Conservation (phyloP, 2,329 filamentous ascomycete genomes). For the Spiromastix sp. region DNA sequence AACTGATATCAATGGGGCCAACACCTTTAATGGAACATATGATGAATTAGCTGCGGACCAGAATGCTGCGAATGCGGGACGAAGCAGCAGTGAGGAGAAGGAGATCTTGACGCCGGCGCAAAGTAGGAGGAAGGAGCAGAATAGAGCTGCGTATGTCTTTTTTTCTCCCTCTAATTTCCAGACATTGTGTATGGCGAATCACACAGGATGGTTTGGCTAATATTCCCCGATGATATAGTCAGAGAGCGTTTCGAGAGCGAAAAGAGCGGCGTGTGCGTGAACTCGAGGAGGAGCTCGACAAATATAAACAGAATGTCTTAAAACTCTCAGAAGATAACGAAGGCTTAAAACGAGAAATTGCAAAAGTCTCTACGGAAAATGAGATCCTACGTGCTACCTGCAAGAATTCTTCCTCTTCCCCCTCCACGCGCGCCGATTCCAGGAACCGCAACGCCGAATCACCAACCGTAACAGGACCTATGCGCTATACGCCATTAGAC, state of each 20-base stretch:
- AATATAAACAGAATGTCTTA: conserved; percentile 63
- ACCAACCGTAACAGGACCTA: conserved; percentile 52
- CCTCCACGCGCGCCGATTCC: conserved; percentile 18
- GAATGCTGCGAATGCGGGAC: conserved; percentile 20
- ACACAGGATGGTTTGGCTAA: neutral
- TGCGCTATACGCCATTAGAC: conserved; percentile 62
- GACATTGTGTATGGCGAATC: neutral
- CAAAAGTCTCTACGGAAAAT: conserved; percentile 80
- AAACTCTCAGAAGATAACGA: conserved; percentile 74
- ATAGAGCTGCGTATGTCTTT: conserved; percentile 56
- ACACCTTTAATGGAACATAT: no score
- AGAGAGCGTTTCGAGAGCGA: conserved; percentile 90
- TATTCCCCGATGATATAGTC: no score
- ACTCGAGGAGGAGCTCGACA: conserved; percentile 73
- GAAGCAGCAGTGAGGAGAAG: conserved; percentile 46
- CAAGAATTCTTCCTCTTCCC: conserved; percentile 31
- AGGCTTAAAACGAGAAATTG: conserved; percentile 70
- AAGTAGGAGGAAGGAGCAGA: conserved; percentile 58
- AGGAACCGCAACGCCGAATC: conserved; percentile 12
- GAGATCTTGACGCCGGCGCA: conserved; percentile 44
- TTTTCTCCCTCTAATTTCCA: conserved; percentile 1
- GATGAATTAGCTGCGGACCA: conserved; percentile 11
- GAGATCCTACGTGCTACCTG: conserved; percentile 81
- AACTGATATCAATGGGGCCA: no score
- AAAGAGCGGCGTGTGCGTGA: conserved; percentile 94